Evolutionary conservation across 2,329 filamentous ascomycete species (phyloP), one percentile per base, ranked within the genome.

Genomic region (Xylaria sp.): DNA sequence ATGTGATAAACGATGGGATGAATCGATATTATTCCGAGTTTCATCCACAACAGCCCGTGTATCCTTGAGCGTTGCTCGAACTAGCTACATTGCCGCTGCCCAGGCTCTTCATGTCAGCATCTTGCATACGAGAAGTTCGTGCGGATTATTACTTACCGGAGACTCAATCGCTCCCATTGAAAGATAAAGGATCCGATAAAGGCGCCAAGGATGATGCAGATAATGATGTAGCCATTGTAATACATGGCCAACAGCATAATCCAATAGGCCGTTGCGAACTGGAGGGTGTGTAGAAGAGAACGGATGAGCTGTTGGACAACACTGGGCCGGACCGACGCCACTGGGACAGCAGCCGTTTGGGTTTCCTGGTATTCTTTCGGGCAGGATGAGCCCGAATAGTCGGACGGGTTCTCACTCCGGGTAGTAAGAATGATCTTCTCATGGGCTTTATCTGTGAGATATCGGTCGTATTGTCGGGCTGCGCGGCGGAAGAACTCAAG

Each of bases 201-300:
- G 0, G 91, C 89, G 0, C 93, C 93, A 67, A 95, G 86, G 70
- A 96, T 88, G 78, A 96, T 93, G 73, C 89, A 92, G 62, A 96
- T 90, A 78, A 96, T 93, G 71, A 97, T 86, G 79, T 93, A 96
- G 10, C 90, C 88, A 74, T 89, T 89, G 80, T 86, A 90, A 78
- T 89, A 88, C 85, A 88, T 88, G 82, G 80, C 71, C 76, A 81
- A 65, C 80, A 92, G 82, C 93, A 96, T 95, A 75, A 95, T 80
- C 75, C 95, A 89, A 78, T 95, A 97, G 1, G 92, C 92, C 0
- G 93, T 86, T 0, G 89, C 89, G 75, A 96, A 93, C 71, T 92
- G 91, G 3, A 89, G 66, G 81, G 90, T 89, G 74, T 95, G 91
- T 23, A 96, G 78, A 3, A 90, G 71, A 0, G 92, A 90, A 3